Evolutionary conservation across 2,329 filamentous ascomycete genomes (phyloP).

Genomic region (Monilinia fructicola): DNA sequence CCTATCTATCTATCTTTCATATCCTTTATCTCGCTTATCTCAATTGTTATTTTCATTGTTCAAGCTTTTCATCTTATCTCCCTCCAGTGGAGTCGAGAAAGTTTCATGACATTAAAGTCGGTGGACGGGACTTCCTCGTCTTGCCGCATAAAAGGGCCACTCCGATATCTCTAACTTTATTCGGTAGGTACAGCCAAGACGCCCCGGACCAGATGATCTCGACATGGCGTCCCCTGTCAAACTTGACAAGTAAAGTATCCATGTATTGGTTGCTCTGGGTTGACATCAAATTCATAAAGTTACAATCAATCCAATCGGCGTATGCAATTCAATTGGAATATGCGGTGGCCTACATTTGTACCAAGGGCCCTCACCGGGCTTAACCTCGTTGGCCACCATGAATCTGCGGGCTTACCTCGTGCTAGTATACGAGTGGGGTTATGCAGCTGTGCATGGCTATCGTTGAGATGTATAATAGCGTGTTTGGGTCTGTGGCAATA

Average conservation of each 20-base stretch:
- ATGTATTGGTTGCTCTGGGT: conserved; percentile 1
- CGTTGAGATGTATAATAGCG: not conserved
- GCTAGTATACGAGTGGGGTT: conserved; percentile 14
- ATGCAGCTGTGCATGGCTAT: conserved; percentile 17
- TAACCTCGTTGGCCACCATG: conserved; percentile 4
- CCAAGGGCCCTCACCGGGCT: not conserved
- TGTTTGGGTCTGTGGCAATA: not conserved
- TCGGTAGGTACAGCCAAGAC: conserved; percentile 23
- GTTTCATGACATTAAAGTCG: conserved; percentile 6
- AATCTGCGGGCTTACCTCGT: conserved; percentile 5
- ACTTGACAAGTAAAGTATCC: conserved; percentile 15
- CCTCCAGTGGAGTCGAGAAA: not conserved
- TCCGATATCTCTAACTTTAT: conserved; percentile 14
- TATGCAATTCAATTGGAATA: not conserved
- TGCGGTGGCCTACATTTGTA: conserved; percentile 4
- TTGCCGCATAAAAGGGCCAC: not conserved
- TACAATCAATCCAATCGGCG: conserved; percentile 7
- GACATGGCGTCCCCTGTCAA: conserved; percentile 15
- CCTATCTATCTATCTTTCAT: not conserved
- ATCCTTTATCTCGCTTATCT: conserved; percentile 16
- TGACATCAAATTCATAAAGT: conserved; percentile 9
- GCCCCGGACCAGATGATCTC: conserved; percentile 11
- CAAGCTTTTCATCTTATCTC: conserved; percentile 21
- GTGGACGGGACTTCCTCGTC: not conserved
- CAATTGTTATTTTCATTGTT: not conserved